phyloP scores from a whole-genome alignment of 2,329 filamentous ascomycete genomes.

The Nothopassalora personata region DNA sequence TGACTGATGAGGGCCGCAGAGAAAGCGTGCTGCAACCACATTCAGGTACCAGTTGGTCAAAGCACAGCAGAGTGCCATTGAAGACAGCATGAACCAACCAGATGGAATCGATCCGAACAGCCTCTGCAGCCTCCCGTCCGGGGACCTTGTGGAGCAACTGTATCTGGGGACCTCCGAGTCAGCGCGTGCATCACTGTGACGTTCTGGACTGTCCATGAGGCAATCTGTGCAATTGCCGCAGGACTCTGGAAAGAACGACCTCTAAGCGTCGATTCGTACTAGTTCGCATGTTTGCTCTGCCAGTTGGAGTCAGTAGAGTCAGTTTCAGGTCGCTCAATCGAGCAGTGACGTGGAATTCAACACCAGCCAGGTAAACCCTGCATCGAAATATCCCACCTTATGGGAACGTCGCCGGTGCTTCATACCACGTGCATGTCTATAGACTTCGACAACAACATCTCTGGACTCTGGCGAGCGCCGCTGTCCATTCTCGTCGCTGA shows the following conservation, averaged over 20 bases:
- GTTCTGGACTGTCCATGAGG: conserved; percentile 1
- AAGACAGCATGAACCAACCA: conserved; percentile 6
- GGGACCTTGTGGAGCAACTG: conserved; percentile 4
- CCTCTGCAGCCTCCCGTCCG: conserved; percentile 12
- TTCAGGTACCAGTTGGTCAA: conserved; percentile 15
- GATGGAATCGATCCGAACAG: neutral
- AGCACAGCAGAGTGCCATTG: neutral
- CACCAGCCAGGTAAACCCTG: neutral
- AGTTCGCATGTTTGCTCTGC: conserved; percentile 1
- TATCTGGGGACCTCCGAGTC: conserved; percentile 3
- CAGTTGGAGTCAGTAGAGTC: conserved; percentile 17
- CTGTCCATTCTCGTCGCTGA: neutral
- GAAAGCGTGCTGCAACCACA: conserved; percentile 9
- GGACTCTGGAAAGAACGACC: neutral
- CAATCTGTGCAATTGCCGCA: conserved; percentile 5
- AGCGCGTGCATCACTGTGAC: conserved; percentile 1
- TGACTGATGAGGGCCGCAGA: conserved; percentile 8
- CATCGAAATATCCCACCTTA: neutral
- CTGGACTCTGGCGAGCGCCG: neutral
- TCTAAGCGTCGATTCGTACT: neutral
- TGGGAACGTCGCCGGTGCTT: neutral
- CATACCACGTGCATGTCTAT: neutral
- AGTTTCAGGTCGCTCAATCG: conserved; percentile 2
- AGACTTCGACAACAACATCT: neutral
- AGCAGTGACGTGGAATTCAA: neutral